phyloP scores from a whole-genome alignment of 495 filamentous ascomycete species.

The Corynascus novoguineensis region DNA sequence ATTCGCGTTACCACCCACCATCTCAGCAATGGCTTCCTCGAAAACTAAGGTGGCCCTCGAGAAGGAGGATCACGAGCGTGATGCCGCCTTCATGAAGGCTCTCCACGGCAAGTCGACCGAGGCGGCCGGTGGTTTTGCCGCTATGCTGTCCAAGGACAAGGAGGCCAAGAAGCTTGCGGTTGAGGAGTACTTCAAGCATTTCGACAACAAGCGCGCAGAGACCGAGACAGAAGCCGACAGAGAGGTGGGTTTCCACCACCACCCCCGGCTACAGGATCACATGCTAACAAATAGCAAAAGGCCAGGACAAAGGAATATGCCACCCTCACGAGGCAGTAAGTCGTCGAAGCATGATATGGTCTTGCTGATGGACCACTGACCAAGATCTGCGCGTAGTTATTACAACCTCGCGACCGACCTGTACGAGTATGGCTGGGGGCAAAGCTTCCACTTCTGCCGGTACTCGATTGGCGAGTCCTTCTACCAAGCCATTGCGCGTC shows the following conservation, averaged over 20 bases:
- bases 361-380: conserved; percentile 10
- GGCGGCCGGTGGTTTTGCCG: conserved; percentile 65
- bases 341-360: conserved; percentile 15
- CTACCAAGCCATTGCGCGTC: conserved; percentile 88
- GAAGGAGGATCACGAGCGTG: conserved; percentile 76
- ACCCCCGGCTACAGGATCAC: not conserved
- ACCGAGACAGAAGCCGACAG: conserved; percentile 77
- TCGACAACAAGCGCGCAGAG: conserved; percentile 85
- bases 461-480: conserved; percentile 87
- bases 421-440: conserved; percentile 96
- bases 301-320: conserved; percentile 87
- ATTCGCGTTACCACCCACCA: not conserved
- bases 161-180: conserved; percentile 81
- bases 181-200: conserved; percentile 99
- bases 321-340: conserved; percentile 88
- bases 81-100: conserved; percentile 89
- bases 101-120: conserved; percentile 82
- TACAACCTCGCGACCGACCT: conserved; percentile 97
- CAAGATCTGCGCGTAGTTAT: conserved; percentile 55
- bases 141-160: conserved; percentile 80
- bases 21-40: conserved; percentile 58
- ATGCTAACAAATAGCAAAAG: conserved; percentile 37
- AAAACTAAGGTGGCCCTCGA: conserved; percentile 55
- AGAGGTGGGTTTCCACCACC: conserved; percentile 49
- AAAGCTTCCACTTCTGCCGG: conserved; percentile 96